Percentiles rank a stretch among this genome's conserved stretches.
phyloP scores from a whole-genome alignment of 176 grass and related monocot genomes.

The Tillandsia leiboldiana region DNA sequence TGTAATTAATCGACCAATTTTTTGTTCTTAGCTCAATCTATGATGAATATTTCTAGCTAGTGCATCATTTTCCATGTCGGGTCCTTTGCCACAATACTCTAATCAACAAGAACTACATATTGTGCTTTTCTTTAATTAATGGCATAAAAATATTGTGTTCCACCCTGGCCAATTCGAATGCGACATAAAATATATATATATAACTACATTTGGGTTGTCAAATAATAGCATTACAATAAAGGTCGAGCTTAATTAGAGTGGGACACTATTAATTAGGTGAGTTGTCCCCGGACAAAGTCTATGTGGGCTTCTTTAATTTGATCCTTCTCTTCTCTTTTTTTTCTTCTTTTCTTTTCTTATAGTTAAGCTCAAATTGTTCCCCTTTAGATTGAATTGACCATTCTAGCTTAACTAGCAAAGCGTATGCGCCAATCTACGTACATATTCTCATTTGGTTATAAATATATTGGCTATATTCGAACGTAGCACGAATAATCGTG shows the following conservation, averaged over 20 bases:
- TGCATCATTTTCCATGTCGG: neutral
- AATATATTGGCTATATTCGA: no score
- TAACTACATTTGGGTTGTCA: conserved; percentile 20
- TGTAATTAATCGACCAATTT: neutral
- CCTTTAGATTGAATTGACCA: no score
- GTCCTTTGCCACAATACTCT: neutral
- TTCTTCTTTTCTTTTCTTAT: neutral
- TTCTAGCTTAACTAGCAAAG: no score
- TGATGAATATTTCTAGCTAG: neutral
- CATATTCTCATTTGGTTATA: no score
- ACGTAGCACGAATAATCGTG: no score
- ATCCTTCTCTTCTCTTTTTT: neutral
- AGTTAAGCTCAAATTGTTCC: neutral
- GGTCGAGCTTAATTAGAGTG: conserved; percentile 26
- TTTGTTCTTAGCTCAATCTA: neutral
- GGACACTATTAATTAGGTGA: conserved; percentile 51
- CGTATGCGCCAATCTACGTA: no score
- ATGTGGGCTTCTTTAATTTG: conserved; percentile 14
- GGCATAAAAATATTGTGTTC: neutral
- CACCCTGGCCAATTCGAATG: neutral
- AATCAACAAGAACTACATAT: neutral
- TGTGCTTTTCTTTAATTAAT: conserved; percentile 1
- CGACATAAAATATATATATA: neutral
- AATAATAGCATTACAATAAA: conserved; percentile 18
- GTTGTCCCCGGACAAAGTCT: conserved; percentile 39